Evolutionary conservation across 1,284 basidiomycete genomes (phyloP), one percentile per base, ranked within the genome.

Genomic region (Boletus semigastroideus): DNA sequence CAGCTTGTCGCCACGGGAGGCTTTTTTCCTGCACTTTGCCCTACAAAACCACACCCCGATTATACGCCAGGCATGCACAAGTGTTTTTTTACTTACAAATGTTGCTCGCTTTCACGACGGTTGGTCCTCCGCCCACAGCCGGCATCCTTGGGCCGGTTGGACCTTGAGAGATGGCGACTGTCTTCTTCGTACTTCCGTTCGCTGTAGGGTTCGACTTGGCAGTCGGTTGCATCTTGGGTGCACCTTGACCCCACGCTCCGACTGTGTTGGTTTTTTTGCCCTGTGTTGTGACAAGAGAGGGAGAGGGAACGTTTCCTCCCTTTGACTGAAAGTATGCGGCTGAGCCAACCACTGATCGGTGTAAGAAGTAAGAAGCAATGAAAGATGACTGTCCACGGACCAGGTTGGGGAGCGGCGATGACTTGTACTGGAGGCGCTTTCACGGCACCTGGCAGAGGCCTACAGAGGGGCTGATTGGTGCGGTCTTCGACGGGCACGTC

Each of bases 391-490:
- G 34, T 33, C 42, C 40, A 57, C 62, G 9, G 49, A 74, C 76
- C 70, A 47, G 70, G 66, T 39, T 63, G 65, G 6, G 60, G 64
- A 34, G 54, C 55, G 5, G 39, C 37, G 20, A 63, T 45, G 7
- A 39, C 41, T 34, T 61, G 57, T 12, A 62, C 59, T 5, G 72
- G 72, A 1, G 71, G 68, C 0, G 67, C 53, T 46, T 70, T 69
- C 28, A 66, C 56, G 4, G 63, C 59, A 13, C 63, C 65, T 16
- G 82, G 85, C 20, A 88, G 73, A 17, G 78, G 81, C 3, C 82
- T 76, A 57, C 85, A 88, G 42, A 87, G 67, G 1, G 72, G 65
- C 28, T 75, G 74, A 55, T 77, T 77, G 1, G 81, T 86, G 45
- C 59, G 67, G 56, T 84, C 82, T 62, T 84, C 84, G 0, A 61